Percentiles rank a stretch among this genome's conserved stretches.
Conservation (phyloP, 1,284 basidiomycete species). For the Trichosporon inkin region DNA sequence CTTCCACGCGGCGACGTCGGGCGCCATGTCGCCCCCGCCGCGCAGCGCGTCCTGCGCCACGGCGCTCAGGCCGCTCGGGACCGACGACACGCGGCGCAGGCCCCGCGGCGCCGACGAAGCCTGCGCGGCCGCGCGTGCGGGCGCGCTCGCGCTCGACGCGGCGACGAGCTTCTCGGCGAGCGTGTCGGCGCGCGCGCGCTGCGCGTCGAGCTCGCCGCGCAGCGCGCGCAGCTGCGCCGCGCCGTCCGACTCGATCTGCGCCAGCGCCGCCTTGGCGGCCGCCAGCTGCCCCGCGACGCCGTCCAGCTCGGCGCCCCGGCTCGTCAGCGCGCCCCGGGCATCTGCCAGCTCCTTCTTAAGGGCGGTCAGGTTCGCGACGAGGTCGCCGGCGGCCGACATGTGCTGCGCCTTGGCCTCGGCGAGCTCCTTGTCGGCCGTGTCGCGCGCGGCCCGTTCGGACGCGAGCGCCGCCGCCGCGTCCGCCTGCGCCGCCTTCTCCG, state of each 20-base stretch:
- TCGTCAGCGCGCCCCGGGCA: not conserved
- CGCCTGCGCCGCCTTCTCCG: not conserved
- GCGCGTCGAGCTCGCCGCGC: conserved; percentile 3
- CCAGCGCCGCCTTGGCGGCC: not conserved
- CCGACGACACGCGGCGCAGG: conserved; percentile 8
- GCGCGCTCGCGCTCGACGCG: not conserved
- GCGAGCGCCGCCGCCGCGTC: not conserved
- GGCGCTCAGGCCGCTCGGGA: conserved; percentile 10
- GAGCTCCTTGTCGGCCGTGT: conserved; percentile 7
- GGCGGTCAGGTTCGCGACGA: not conserved
- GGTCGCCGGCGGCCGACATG: conserved; percentile 1
- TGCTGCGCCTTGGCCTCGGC: not conserved
- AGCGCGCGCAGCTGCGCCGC: not conserved
- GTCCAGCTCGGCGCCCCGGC: not conserved
- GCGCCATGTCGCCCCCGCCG: conserved; percentile 11
- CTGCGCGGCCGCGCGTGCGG: too few relatives aligned
- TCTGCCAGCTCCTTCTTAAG: conserved; percentile 10
- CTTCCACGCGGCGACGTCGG: conserved; percentile 13
- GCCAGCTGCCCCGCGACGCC: not conserved
- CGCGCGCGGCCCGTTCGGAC: not conserved
- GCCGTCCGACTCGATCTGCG: conserved; percentile 1
- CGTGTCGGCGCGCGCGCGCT: conserved; percentile 14
- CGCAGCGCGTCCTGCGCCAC: conserved; percentile 9
- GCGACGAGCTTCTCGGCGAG: conserved; percentile 15
- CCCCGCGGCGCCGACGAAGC: too few relatives aligned